A percentile compares a stretch with the other conserved stretches of the same genome.
These are phyloP conservation scores for Coccomyxa sp. DNA, from an alignment of 139 green algal genomes.

Conservation along the genomic window DNA sequence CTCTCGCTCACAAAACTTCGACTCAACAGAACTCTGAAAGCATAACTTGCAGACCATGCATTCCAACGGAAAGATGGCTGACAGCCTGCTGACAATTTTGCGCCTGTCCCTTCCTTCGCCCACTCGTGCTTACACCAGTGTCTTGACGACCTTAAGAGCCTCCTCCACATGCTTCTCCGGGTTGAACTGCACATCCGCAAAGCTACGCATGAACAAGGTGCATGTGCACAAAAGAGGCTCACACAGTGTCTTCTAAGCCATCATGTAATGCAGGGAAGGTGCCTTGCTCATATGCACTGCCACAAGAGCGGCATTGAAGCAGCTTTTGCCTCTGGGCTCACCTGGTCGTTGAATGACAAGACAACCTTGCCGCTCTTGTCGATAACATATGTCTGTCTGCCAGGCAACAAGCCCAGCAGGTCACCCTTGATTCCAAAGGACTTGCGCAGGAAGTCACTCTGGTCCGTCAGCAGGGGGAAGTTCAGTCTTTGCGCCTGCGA, in stretches of 20 bases:
- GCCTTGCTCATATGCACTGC: neutral
- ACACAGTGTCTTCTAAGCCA: too few relatives aligned
- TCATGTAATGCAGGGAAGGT: neutral
- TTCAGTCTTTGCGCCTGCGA: slow-evolving; percentile 5
- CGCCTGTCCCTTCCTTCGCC: too few relatives aligned
- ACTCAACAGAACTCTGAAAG: too few relatives aligned
- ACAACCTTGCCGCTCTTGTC: slow-evolving; percentile 39
- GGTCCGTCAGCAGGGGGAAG: slow-evolving; percentile 19
- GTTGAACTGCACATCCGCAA: slow-evolving; percentile 22
- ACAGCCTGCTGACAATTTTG: too few relatives aligned
- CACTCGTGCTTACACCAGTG: neutral
- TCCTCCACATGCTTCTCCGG: slow-evolving; percentile 55
- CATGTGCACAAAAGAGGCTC: too few relatives aligned
- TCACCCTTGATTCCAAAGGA: slow-evolving; percentile 41
- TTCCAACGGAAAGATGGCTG: too few relatives aligned
- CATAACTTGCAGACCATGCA: too few relatives aligned
- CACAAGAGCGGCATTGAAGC: neutral
- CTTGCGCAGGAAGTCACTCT: slow-evolving; percentile 24
- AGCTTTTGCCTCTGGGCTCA: neutral
- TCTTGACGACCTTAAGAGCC: slow-evolving; percentile 29
- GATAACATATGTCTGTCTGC: slow-evolving; percentile 31
- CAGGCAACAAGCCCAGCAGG: slow-evolving; percentile 59
- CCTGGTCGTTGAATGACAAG: slow-evolving; percentile 61
- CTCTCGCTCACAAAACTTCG: too few relatives aligned
- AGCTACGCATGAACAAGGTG: neutral